These are phyloP conservation scores for Filobasidium wieringae DNA, from an alignment of 768 basidiomycete species.

Conservation along the genomic window DNA sequence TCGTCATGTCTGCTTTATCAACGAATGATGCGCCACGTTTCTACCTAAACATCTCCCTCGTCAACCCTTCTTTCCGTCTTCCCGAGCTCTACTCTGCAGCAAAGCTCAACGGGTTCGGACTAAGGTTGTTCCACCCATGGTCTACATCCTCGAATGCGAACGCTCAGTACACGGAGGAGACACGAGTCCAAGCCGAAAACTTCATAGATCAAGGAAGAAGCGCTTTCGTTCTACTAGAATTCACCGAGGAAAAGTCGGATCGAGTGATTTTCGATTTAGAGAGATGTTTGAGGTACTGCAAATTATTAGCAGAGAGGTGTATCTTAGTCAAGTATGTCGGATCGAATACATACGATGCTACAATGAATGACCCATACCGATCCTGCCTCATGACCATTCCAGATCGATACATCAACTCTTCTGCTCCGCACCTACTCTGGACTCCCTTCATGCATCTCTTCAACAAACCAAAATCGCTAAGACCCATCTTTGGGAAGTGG, in stretches of 20 bases:
- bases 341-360: too few relatives aligned
- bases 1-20: not conserved
- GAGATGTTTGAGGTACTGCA: slow-evolving; percentile 25
- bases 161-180: not conserved
- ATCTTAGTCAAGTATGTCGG: slow-evolving; percentile 65
- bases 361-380: not conserved
- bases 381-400: not conserved
- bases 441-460: slow-evolving; percentile 53
- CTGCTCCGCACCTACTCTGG: slow-evolving; percentile 57
- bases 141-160: slow-evolving; percentile 46
- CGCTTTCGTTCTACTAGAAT: slow-evolving; percentile 8
- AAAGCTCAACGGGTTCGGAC: slow-evolving; percentile 56
- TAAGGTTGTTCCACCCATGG: slow-evolving; percentile 46
- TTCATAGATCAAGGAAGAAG: slow-evolving; percentile 1
- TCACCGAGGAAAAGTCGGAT: slow-evolving; percentile 2
- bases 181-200: slow-evolving; percentile 1
- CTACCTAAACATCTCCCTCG: slow-evolving; percentile 67
- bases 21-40: slow-evolving; percentile 33
- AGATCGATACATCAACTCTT: slow-evolving; percentile 73
- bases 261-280: slow-evolving; percentile 6
- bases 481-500: not conserved
- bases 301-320: slow-evolving; percentile 60
- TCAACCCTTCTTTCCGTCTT: slow-evolving; percentile 67
- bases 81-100: slow-evolving; percentile 71
- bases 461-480: not conserved